A percentile compares a stretch with the other conserved stretches of the same genome.
These are phyloP conservation scores for Penicillium longicatenatum DNA, from an alignment of 495 filamentous ascomycete genomes.

Conservation along the genomic window DNA sequence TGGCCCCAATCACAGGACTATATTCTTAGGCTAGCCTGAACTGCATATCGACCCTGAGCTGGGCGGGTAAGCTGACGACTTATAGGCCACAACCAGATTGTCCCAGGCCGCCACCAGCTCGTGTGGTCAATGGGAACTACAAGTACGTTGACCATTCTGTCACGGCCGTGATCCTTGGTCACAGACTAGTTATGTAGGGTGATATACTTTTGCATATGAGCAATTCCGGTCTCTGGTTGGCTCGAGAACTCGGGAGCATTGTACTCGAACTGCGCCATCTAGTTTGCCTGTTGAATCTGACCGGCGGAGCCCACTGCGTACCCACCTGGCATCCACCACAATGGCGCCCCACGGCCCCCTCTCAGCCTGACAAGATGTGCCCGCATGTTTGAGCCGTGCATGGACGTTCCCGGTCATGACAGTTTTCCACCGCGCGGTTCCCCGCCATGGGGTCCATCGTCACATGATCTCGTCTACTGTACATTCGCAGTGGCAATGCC, in stretches of 20 bases:
- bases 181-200: conserved; percentile 11
- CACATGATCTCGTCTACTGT: background rate
- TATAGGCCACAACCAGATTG: background rate
- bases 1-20: background rate
- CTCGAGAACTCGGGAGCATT: background rate
- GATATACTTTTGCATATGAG: conserved; percentile 1
- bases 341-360: background rate
- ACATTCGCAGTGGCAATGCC: background rate
- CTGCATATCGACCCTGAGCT: background rate
- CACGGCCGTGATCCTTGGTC: background rate
- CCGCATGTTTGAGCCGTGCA: background rate
- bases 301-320: background rate
- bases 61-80: background rate
- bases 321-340: background rate
- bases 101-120: background rate
- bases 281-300: background rate
- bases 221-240: background rate
- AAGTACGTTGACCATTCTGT: conserved; percentile 12
- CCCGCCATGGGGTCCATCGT: background rate
- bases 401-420: background rate
- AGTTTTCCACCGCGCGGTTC: background rate
- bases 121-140: background rate
- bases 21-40: background rate
- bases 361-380: conserved; percentile 3
- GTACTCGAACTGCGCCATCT: background rate